Percentiles rank a stretch among this genome's conserved stretches.
phyloP scores from a whole-genome alignment of 2,329 filamentous ascomycete species.

The Lachnellula arida region DNA sequence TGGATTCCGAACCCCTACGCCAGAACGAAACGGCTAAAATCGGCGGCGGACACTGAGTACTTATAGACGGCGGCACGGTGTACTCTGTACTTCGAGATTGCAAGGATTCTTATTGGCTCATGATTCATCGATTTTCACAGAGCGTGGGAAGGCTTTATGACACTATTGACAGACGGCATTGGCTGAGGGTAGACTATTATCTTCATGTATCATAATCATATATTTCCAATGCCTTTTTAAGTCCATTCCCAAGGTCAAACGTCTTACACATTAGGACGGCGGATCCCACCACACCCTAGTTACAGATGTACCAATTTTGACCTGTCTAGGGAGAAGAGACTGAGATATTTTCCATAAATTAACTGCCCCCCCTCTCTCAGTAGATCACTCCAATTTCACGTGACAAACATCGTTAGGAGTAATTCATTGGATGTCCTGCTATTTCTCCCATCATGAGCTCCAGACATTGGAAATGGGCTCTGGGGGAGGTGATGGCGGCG shows the following conservation, averaged over 20 bases:
- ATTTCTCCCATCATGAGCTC: too few species aligned
- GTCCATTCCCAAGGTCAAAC: too few species aligned
- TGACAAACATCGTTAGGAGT: too few species aligned
- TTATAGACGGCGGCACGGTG: not conserved
- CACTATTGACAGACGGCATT: not conserved
- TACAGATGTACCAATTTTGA: too few species aligned
- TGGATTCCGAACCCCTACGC: not conserved
- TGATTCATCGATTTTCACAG: not conserved
- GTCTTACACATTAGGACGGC: too few species aligned
- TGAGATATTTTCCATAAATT: too few species aligned
- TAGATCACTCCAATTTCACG: too few species aligned
- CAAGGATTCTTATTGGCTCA: not conserved
- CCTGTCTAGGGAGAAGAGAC: too few species aligned
- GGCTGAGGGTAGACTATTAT: not conserved
- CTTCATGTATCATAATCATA: not conserved
- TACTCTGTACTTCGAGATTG: not conserved
- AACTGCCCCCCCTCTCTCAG: too few species aligned
- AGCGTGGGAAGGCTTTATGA: not conserved
- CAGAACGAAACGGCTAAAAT: not conserved
- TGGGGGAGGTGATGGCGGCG: not conserved
- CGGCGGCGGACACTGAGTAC: not conserved
- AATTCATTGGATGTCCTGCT: too few species aligned
- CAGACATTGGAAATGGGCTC: not conserved
- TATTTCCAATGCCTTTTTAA: too few species aligned
- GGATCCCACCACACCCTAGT: too few species aligned